Evolutionary conservation across 2,329 filamentous ascomycete species (phyloP).

Genomic region (Neofusicoccum laricinum): DNA sequence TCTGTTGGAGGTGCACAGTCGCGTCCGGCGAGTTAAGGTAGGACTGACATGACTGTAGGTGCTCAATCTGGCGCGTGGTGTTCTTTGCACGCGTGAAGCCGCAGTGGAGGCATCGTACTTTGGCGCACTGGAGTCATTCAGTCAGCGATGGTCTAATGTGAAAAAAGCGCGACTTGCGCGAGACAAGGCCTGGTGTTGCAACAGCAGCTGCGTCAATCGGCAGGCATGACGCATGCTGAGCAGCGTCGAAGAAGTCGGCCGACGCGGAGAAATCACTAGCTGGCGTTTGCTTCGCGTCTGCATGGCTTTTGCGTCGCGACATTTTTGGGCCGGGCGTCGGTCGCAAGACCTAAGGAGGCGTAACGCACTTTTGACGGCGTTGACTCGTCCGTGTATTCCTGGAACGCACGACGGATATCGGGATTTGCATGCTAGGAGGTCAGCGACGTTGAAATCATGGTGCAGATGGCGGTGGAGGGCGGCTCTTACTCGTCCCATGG

Average conservation of each 20-base stretch:
- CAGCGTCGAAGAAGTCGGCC: background rate
- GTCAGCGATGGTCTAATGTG: background rate
- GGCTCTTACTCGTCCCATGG: constrained; percentile 14
- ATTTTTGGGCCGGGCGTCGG: background rate
- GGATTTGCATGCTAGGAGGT: constrained; percentile 36
- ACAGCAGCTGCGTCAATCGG: background rate
- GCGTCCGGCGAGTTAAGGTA: constrained; percentile 47
- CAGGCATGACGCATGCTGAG: background rate
- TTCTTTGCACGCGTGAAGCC: constrained; percentile 51
- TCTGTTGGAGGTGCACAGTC: constrained; percentile 29
- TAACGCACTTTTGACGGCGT: constrained; percentile 38
- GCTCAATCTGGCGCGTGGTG: constrained; percentile 50
- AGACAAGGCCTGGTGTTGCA: background rate
- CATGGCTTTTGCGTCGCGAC: background rate
- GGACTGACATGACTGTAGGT: constrained; percentile 45
- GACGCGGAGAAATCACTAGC: background rate
- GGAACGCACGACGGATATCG: constrained; percentile 40
- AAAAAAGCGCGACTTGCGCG: background rate
- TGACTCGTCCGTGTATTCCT: constrained; percentile 41
- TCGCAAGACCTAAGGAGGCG: constrained; percentile 1
- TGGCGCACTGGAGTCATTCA: constrained; percentile 39
- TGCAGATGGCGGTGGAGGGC: background rate
- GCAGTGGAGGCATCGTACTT: constrained; percentile 48
- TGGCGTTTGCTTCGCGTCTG: background rate
- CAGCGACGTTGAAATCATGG: constrained; percentile 6